Percentiles rank a stretch among this genome's conserved stretches.
Evolutionary conservation across 1,284 basidiomycete species (phyloP).

Genomic region (Prillingera fragicola): DNA sequence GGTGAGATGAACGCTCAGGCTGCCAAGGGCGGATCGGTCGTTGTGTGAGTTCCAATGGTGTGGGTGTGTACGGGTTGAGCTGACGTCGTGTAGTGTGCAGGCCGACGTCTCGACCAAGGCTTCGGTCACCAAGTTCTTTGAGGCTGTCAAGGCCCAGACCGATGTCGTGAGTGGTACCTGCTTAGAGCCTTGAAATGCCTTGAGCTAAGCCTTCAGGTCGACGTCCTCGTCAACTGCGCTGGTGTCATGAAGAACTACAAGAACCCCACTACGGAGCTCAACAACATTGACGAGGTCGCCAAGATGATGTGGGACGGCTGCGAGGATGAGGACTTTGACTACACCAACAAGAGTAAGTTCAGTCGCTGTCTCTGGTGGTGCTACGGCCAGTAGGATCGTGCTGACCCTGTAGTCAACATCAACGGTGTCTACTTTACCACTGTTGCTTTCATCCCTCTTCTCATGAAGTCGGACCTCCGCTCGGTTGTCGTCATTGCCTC

Average conservation of each 20-base stretch:
- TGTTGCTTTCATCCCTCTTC: slow-evolving; percentile 35
- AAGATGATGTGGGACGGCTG: slow-evolving; percentile 36
- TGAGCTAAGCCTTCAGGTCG: slow-evolving; percentile 21
- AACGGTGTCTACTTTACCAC: slow-evolving; percentile 44
- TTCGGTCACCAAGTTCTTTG: slow-evolving; percentile 32
- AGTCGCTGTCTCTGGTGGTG: neutral
- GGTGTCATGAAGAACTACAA: slow-evolving; percentile 33
- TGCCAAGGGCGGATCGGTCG: slow-evolving; percentile 18
- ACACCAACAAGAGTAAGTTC: slow-evolving; percentile 21
- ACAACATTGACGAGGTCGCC: slow-evolving; percentile 37
- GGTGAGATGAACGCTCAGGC: slow-evolving; percentile 29
- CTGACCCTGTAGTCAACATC: slow-evolving; percentile 26
- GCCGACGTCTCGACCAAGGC: slow-evolving; percentile 45
- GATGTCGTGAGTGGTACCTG: slow-evolving; percentile 10
- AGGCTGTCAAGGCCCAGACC: slow-evolving; percentile 28
- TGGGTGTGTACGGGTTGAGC: neutral
- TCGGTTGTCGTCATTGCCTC: slow-evolving; percentile 44
- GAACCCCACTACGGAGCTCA: slow-evolving; percentile 25
- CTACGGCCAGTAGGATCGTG: neutral
- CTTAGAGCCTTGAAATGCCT: neutral
- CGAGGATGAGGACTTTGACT: slow-evolving; percentile 33
- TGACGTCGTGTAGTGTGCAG: slow-evolving; percentile 29
- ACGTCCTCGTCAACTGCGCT: slow-evolving; percentile 43
- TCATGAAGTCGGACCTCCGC: slow-evolving; percentile 35
- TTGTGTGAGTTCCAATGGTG: slow-evolving; percentile 2